Evolutionary conservation across 2,329 filamentous ascomycete species (phyloP), one percentile per base, ranked within the genome.

Genomic region (Colletotrichum sidae): DNA sequence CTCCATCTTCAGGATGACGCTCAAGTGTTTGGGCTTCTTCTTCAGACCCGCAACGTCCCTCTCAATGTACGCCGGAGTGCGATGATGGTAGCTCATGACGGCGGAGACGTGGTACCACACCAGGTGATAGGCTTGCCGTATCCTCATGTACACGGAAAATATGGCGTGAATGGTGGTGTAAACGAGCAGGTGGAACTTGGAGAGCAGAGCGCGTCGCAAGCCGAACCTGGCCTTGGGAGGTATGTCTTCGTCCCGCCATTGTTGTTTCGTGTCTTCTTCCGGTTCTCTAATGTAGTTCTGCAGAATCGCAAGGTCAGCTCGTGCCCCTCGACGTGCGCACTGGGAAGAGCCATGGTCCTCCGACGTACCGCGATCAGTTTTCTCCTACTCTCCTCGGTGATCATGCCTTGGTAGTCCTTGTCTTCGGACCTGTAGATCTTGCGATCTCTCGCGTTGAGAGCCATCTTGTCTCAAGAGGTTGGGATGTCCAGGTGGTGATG

Each of bases 51-150:
- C 88, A 34, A 98, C 90, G 79, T 99, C 96, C 73, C 91, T 90
- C 73, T 91, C 89, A 71, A 99, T 97, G 74, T 97, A 88, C 75
- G 97, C 93, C 8, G 96, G 96, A 1, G 95, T 97, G 56, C 93
- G 92, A 78, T 99, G 96, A 80, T 99, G 96, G 81, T 99, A 96
- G 77, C 95, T 94, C 59, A 97, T 84, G 67, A 98, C 86, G 9
- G 93, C 92, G 57, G 93, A 87, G 69, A 95, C 81, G 65, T 92
- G 90, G 76, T 96, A 92, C 70, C 89, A 83, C 54, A 97, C 85
- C 8, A 90, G 87, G 76, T 95, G 91, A 80, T 93, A 96, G 60
- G 89, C 88, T 74, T 93, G 90, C 63, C 94, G 90, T 64, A 93
- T 79, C 68, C 94, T 91, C 70, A 97, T 90, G 77, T 96, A 96